Conservation (phyloP, 805 yeast species). For the Suhomyces kilbournensis region DNA sequence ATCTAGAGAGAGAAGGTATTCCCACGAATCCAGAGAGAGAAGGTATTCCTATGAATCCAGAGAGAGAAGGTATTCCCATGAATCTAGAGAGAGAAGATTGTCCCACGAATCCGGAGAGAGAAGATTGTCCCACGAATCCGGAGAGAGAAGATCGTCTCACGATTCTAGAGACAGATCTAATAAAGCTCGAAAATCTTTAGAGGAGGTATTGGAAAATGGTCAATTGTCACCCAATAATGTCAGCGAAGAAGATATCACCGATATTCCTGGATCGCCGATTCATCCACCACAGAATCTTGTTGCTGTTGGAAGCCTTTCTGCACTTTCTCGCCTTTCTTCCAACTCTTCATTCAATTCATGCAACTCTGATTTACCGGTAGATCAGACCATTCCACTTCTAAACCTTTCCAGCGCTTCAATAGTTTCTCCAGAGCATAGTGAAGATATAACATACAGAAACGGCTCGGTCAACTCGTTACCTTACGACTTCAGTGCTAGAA, state of each 20-base stretch:
- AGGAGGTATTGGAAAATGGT: neutral
- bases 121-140: neutral
- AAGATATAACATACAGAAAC: slow-evolving; percentile 9
- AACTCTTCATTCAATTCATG: slow-evolving; percentile 16
- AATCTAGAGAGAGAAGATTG: neutral
- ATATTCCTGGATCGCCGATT: slow-evolving; percentile 14
- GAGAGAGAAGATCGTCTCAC: too few species aligned
- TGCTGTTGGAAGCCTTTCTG: neutral
- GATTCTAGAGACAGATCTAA: neutral
- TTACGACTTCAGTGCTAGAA: slow-evolving; percentile 17
- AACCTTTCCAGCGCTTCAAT: slow-evolving; percentile 23
- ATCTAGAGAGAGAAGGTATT: neutral
- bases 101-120: neutral
- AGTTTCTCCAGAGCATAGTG: neutral
- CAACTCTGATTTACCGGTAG: slow-evolving; percentile 19
- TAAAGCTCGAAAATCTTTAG: neutral
- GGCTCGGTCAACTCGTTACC: slow-evolving; percentile 25
- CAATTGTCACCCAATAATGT: neutral
- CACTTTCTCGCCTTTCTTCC: slow-evolving; percentile 10
- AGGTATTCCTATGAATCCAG: neutral
- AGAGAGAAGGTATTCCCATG: too few species aligned
- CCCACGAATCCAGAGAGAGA: neutral
- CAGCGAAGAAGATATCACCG: slow-evolving; percentile 15
- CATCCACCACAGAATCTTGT: slow-evolving; percentile 4
- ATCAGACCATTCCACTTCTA: slow-evolving; percentile 32